phyloP scores from a whole-genome alignment of 345 rosid species.

The Viola odorata region DNA sequence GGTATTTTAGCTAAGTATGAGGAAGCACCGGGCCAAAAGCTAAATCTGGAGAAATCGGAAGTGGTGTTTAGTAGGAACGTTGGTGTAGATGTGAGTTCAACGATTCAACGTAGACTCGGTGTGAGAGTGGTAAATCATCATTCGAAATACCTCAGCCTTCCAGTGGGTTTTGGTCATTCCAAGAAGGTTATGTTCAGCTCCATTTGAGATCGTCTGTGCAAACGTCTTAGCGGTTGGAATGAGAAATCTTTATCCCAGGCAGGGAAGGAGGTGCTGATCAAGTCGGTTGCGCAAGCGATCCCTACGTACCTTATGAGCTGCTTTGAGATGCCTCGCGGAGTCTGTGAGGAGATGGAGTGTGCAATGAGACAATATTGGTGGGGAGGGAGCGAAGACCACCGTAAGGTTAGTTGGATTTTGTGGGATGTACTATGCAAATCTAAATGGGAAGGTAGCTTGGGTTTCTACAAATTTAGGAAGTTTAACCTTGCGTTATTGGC shows the following conservation, averaged over 20 bases:
- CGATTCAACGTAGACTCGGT: background rate
- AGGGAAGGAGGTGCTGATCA: no score
- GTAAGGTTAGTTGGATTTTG: background rate
- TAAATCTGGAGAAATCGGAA: background rate
- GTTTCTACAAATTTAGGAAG: background rate
- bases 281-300: no score
- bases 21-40: background rate
- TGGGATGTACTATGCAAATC: background rate
- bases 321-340: background rate
- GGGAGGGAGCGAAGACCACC: background rate
- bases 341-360: background rate
- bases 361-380: background rate
- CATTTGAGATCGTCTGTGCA: background rate
- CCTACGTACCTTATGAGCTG: background rate
- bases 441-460: background rate
- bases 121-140: no score
- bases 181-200: background rate
- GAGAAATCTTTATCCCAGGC: no score
- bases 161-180: background rate
- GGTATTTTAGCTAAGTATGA: background rate
- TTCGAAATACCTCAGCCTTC: background rate
- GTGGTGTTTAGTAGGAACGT: background rate
- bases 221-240: no score
- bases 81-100: fast-evolving
- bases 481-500: background rate